Percentiles rank a stretch among this genome's conserved stretches.
Evolutionary conservation across 1,139 yeast genomes (phyloP).

Genomic region (Sugiyamaella grinbergsii): DNA sequence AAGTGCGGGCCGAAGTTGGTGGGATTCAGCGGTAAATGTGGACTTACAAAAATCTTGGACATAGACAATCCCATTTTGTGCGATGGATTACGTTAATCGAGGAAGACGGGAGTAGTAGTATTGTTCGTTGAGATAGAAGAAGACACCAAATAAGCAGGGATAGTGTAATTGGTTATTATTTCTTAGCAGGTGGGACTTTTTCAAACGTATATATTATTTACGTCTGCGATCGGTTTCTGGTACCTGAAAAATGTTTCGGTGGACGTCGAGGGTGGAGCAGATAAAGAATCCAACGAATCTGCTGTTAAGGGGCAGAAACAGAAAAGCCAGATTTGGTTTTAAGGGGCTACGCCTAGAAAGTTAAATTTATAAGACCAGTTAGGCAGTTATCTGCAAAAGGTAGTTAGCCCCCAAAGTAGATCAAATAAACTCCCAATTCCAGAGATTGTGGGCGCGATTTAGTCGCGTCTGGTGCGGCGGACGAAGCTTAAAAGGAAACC

Average conservation of each 20-base stretch:
- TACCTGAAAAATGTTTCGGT: no score
- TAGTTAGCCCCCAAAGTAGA: slow-evolving; percentile 6
- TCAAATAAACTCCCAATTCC: slow-evolving; percentile 9
- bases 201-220: no score
- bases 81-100: neutral
- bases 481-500: slow-evolving; percentile 1
- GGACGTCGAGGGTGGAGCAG: neutral
- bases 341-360: slow-evolving; percentile 16
- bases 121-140: no score
- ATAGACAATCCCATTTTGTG: slow-evolving; percentile 52
- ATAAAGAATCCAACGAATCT: neutral
- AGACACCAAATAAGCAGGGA: no score
- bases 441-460: slow-evolving; percentile 3
- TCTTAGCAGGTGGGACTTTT: no score
- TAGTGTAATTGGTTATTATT: no score
- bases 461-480: slow-evolving; percentile 12
- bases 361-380: slow-evolving; percentile 9
- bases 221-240: no score
- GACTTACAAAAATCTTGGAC: slow-evolving; percentile 49
- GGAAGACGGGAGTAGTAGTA: no score
- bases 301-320: neutral
- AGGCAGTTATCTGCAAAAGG: slow-evolving; percentile 10
- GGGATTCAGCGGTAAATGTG: neutral
- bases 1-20: neutral
- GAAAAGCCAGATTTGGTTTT: slow-evolving; percentile 1